Evolutionary conservation across 495 filamentous ascomycete species (phyloP), one percentile per base, ranked within the genome.

Genomic region (Trichoderma erinaceum): DNA sequence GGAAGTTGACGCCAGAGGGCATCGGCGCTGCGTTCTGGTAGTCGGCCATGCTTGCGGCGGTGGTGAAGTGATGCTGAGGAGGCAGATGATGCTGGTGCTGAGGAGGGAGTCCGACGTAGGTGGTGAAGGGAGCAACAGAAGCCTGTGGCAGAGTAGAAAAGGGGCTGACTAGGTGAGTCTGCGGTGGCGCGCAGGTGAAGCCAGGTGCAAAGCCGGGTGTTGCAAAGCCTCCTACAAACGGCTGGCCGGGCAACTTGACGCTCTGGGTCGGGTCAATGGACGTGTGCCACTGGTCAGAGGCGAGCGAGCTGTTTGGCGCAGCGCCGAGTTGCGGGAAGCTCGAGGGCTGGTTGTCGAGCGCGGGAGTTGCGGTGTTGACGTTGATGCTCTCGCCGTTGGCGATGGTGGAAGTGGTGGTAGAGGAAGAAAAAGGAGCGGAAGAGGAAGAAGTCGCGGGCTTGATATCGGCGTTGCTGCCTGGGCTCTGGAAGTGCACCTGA

Each of bases 1-100:
- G 80, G 67, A 77, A 82, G 73, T 80, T 77, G 25, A 75, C 68
- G 69, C 78, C 73, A 43, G 69, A 68, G 69, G 72, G 66, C 64
- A 73, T 73, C 70, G n/a, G 48, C 35, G 43, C n/a, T 63, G 58
- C 63, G 56, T 68, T 61, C 32, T 66, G 41, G 52, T 70, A 66
- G 18, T 69, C 67, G 41, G 50, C 72, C 15, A 58, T 38, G 48
- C 32, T 67, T 41, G 50, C 64, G 16, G 50, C 64, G 16, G 56
- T 67, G 64, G 65, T 32, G 25, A 64, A 12, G 35, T 23, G 61
- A 23, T 64, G 61, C 43, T 38, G 35, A 38, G 35, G 35, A 35
- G 5, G 58, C 11, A 6, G 58, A 6, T 25, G 56, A 13, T 25
- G 23, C 23, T 25, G 29, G 11, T 63, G 58, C 13, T 63, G 23